Conservation (phyloP, 768 basidiomycete genomes). For the Kwoniella sp. region DNA sequence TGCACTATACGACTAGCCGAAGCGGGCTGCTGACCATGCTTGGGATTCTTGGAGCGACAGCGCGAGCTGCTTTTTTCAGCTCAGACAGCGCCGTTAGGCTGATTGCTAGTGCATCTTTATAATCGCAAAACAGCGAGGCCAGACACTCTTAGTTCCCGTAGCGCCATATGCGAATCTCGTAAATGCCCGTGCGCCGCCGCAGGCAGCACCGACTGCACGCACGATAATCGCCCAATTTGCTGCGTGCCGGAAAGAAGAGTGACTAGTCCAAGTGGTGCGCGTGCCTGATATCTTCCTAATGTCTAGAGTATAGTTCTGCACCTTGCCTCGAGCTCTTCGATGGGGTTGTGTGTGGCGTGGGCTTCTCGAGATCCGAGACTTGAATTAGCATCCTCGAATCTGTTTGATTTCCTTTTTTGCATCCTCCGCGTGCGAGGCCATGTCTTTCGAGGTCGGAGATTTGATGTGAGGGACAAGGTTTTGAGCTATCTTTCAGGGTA, state of each 20-base stretch:
- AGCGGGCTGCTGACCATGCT: too few relatives aligned
- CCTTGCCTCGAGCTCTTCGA: too few relatives aligned
- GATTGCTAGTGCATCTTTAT: neutral
- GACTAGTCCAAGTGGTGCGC: too few relatives aligned
- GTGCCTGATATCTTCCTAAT: too few relatives aligned
- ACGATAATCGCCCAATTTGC: neutral
- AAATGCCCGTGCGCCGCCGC: neutral
- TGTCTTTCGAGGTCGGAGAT: neutral
- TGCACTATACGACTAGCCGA: too few relatives aligned
- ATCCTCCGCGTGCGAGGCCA: neutral
- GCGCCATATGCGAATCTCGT: neutral
- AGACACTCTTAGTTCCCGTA: conserved; percentile 3
- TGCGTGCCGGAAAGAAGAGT: neutral
- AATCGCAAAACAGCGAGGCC: neutral
- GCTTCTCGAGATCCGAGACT: too few relatives aligned
- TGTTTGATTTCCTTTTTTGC: too few relatives aligned
- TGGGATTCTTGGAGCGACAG: neutral
- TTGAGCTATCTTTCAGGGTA: conserved; percentile 17
- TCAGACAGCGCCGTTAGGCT: neutral
- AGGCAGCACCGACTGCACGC: too few relatives aligned
- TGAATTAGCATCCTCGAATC: too few relatives aligned
- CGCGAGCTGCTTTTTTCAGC: neutral
- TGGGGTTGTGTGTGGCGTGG: too few relatives aligned
- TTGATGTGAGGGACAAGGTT: conserved; percentile 12
- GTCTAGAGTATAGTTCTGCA: too few relatives aligned